Evolutionary conservation across 108 stramenopile genomes (phyloP), one percentile per base, ranked within the genome.

Genomic region (Schizochytrium sp.): DNA sequence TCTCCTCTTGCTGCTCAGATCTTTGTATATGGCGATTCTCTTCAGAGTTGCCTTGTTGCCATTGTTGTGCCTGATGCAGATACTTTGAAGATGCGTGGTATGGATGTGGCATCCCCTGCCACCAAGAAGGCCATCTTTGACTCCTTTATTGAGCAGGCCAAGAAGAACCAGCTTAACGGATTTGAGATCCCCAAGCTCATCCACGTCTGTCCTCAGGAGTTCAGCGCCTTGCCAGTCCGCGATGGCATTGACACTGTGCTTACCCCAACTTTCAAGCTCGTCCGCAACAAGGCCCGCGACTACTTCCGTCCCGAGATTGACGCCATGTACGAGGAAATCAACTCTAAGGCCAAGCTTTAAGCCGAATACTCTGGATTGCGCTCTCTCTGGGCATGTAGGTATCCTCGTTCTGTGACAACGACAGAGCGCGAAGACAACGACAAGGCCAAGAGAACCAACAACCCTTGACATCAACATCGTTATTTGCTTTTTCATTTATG

Each of bases 211-310:
- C 64, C 64, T 10, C 12, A 69, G 12, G 64, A 69, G 64, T 38
- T 69, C 19, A 69, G 2, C 64, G 44, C 44, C 42, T 15, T 69
- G 12, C 64, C 64, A 7, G 64, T 44, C 19, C 89, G 94, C 0
- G 92, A 95, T 41, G 92, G 92, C 3, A 97, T 98, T 91, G 91
- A 94, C 10, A 94, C 94, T 0, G 91, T 99, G 46, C 92, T 98
- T 50, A 99, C 98, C 4, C 98, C 98, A 3, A 99, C 98, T 7
- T 96, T 97, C 91, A 99, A 99, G 91, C 94, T 98, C 91, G 98
- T 98, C 92, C 93, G 98, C 17, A 94, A 93, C n/a, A 92, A 97
- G 92, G 93, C 96, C 45, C 90, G 92, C 88, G 94, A 95, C 87
- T 90, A 94, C 46, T 98, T 97, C 89, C 87, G 93, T 17, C 91